Evolutionary conservation across 768 basidiomycete species (phyloP), one percentile per base, ranked within the genome.

Genomic region (Cystoderma amianthinum): DNA sequence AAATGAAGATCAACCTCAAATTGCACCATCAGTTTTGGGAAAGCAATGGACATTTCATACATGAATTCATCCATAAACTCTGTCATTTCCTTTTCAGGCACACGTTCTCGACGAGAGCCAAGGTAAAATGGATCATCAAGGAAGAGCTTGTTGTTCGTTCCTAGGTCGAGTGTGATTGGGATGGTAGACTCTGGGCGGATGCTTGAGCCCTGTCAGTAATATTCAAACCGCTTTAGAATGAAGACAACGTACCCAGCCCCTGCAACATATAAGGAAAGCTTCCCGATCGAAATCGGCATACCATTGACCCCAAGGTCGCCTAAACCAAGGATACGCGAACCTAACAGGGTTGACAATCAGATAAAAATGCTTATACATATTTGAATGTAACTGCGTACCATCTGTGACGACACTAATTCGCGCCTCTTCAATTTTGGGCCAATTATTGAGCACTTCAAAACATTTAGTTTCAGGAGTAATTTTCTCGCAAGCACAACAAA

Each of bases 11-110:
- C 38, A 35, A 78, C 82, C 67, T 89, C 88, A 49, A 90, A 92
- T 61, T 94, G 92, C 46, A 94, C 71, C 55, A 94, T 70, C 38
- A 89, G 70, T 50, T 85, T 82, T 0, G 91, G 92, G 71, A 84
- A 93, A 9, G 73, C 68, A 30, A 56, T 56, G 13, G 72, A 63
- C 72, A 94, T 87, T 59, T 87, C 89, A 30, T 68, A 56, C 87
- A 96, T 91, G 64, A 96, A 93, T 57, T 90, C 85, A 54, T 93
- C 89, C 84, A 96, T 88, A 61, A 95, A 92, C 35, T 72, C 84
- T 15, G 73, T 71, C 69, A 86, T 85, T 52, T 78, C 78, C 15
- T 65, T 64, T 18, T 79, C 76, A 1, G 77, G 65, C 18, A 80
- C 66, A 39, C 88, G 78, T 49, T 71, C 78, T 53, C 82, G 78